Percentiles rank a stretch among this genome's conserved stretches.
phyloP scores from a whole-genome alignment of 2,329 filamentous ascomycete genomes.

The Alternaria consortialis region DNA sequence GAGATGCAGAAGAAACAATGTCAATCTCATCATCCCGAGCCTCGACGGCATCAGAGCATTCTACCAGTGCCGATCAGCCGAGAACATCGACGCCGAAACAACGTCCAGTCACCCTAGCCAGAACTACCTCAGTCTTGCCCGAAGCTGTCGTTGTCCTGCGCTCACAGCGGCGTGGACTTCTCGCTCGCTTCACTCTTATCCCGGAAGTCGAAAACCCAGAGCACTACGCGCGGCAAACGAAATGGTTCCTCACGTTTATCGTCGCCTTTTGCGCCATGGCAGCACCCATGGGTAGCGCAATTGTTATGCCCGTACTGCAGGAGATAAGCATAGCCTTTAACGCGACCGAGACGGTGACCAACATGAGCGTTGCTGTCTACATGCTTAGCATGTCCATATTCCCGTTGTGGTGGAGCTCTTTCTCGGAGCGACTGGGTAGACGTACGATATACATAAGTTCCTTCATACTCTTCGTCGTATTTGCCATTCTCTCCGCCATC shows the following conservation, averaged over 20 bases:
- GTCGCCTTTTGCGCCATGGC: conserved; percentile 79
- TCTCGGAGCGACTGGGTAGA: conserved; percentile 49
- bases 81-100: conserved; percentile 2
- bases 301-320: conserved; percentile 70
- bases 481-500: conserved; percentile 45
- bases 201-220: conserved; percentile 81
- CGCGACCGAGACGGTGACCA: conserved; percentile 47
- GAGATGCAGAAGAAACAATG: conserved; percentile 25
- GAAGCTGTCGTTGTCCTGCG: conserved; percentile 61
- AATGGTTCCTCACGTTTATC: conserved; percentile 84
- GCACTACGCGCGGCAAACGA: conserved; percentile 75
- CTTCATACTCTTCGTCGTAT: conserved; percentile 48
- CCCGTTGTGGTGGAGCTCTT: conserved; percentile 53
- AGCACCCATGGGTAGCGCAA: conserved; percentile 83
- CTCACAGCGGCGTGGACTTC: conserved; percentile 71
- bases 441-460: conserved; percentile 49
- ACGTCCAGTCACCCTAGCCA: conserved; percentile 31
- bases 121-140: conserved; percentile 45
- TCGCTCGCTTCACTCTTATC: conserved; percentile 74
- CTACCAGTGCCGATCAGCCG: conserved; percentile 16
- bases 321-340: conserved; percentile 46
- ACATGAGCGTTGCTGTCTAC: conserved; percentile 53
- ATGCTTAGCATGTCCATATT: conserved; percentile 55
- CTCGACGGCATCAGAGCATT: conserved; percentile 31
- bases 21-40: conserved; percentile 36